Conservation (phyloP, 2,329 filamentous ascomycete genomes). For the Berkeleyomyces basicola region DNA sequence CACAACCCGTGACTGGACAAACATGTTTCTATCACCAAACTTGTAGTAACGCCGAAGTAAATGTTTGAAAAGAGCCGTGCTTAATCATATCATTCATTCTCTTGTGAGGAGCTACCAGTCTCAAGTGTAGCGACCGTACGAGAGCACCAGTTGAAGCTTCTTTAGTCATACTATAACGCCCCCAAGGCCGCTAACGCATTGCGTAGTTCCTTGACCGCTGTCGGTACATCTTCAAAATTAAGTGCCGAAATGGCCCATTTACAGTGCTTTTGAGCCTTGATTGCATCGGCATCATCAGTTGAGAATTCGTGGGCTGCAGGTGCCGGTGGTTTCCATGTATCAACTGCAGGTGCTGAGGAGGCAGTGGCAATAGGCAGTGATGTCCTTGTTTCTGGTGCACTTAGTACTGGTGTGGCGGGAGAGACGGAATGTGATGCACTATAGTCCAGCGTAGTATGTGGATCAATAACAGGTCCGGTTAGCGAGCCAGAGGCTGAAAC, state of each 20-base stretch:
- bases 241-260: conserved; percentile 93
- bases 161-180: conserved; percentile 34
- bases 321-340: not conserved
- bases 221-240: conserved; percentile 89
- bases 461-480: not conserved
- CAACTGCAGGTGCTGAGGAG: not conserved
- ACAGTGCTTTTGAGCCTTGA: conserved; percentile 81
- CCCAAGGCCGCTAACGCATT: conserved; percentile 58
- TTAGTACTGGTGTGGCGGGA: conserved; percentile 10
- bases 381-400: conserved; percentile 16
- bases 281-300: conserved; percentile 39
- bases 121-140: too few species aligned
- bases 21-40: not conserved
- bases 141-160: conserved; percentile 48
- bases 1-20: not conserved
- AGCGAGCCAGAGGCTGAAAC: conserved; percentile 9
- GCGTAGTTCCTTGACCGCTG: conserved; percentile 70
- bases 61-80: too few species aligned
- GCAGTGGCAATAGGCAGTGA: conserved; percentile 8
- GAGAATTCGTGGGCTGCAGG: conserved; percentile 4
- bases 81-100: not conserved
- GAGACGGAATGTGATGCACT: not conserved
- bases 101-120: not conserved
- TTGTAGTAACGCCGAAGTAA: not conserved
- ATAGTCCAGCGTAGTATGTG: not conserved